A percentile compares a stretch with the other conserved stretches of the same genome.
phyloP scores from a whole-genome alignment of 2,329 filamentous ascomycete genomes.

The Botrytis fragariae region DNA sequence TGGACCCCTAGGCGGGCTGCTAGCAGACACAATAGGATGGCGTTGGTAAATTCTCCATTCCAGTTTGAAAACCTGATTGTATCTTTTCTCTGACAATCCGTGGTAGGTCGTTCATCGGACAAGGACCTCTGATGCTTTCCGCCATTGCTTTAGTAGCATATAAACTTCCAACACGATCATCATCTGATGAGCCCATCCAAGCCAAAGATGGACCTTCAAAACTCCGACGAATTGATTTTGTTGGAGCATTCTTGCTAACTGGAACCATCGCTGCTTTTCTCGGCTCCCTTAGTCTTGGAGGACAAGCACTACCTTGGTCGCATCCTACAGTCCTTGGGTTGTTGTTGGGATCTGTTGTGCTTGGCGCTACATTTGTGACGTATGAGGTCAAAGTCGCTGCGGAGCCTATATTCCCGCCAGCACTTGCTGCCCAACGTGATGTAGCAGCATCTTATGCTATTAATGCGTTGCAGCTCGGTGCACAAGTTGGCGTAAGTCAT shows the following conservation, averaged over 20 bases:
- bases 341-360: slow-evolving; percentile 37
- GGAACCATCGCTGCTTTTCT: slow-evolving; percentile 38
- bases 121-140: slow-evolving; percentile 65
- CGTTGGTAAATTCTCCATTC: slow-evolving; percentile 53
- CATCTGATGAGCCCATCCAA: slow-evolving; percentile 53
- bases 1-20: slow-evolving; percentile 66
- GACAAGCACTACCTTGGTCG: slow-evolving; percentile 43
- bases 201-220: slow-evolving; percentile 63
- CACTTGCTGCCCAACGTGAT: slow-evolving; percentile 51
- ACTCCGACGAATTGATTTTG: slow-evolving; percentile 67
- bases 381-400: slow-evolving; percentile 45
- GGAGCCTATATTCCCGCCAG: slow-evolving; percentile 59
- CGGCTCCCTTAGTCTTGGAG: slow-evolving; percentile 49
- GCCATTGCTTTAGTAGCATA: slow-evolving; percentile 63
- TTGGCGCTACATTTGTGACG: slow-evolving; percentile 28
- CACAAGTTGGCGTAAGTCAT: slow-evolving; percentile 54
- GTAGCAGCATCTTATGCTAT: slow-evolving; percentile 54
- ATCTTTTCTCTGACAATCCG: not conserved
- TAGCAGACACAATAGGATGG: slow-evolving; percentile 75
- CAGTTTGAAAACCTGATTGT: not conserved
- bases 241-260: slow-evolving; percentile 58
- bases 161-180: slow-evolving; percentile 44
- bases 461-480: slow-evolving; percentile 51
- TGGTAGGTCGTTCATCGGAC: slow-evolving; percentile 64
- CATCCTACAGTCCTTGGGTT: slow-evolving; percentile 38